phyloP scores from a whole-genome alignment of 306 rosid species.

The Potentilla sterilis region DNA sequence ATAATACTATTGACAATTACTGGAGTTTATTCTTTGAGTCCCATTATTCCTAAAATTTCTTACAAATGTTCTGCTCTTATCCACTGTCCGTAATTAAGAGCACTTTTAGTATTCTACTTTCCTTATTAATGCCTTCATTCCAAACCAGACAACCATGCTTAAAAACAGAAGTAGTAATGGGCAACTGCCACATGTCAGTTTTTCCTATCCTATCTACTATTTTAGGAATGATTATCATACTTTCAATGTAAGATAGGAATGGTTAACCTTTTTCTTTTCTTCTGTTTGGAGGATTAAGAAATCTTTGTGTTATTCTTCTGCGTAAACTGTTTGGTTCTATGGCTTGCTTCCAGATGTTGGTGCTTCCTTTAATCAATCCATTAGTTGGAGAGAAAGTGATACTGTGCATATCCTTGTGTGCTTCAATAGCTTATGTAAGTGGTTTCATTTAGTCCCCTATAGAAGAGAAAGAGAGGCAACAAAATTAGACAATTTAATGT shows the following conservation, averaged over 20 bases:
- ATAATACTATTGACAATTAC: neutral
- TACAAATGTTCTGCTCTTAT: neutral
- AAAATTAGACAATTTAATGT: slow-evolving; percentile 6
- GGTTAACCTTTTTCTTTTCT: no score
- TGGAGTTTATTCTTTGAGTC: neutral
- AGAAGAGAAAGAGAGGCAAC: neutral
- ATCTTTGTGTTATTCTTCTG: neutral
- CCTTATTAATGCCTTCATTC: neutral
- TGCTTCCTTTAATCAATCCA: slow-evolving; percentile 76
- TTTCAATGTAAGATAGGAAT: neutral
- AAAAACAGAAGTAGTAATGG: neutral
- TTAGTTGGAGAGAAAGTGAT: slow-evolving; percentile 78
- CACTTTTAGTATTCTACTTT: neutral
- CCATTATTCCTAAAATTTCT: neutral
- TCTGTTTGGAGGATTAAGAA: no score
- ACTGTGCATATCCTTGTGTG: slow-evolving; percentile 60
- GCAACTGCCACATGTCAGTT: neutral
- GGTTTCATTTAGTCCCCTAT: neutral
- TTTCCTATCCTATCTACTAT: neutral
- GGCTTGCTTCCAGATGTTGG: slow-evolving; percentile 50
- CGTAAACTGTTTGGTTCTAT: slow-evolving; percentile 5
- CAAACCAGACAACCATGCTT: neutral
- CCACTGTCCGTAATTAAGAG: no score
- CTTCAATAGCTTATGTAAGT: slow-evolving; percentile 83
- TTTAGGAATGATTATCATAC: neutral